Evolutionary conservation across 495 filamentous ascomycete species (phyloP), one percentile per base, ranked within the genome.

Genomic region (Astrocystis sublimbata): DNA sequence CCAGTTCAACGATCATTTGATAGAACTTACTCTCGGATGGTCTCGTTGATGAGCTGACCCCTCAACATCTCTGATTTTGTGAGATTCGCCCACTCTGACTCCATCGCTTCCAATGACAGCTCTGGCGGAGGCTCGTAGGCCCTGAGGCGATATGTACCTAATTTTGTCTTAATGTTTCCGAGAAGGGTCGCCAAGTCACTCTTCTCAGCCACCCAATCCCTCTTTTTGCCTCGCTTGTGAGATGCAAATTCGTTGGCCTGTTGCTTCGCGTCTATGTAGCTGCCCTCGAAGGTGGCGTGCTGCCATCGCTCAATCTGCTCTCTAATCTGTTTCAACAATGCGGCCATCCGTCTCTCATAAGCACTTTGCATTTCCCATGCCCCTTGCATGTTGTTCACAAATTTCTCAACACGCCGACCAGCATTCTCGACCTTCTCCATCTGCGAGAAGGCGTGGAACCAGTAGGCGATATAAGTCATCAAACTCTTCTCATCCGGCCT

Each of bases 391-490:
- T 94, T 97, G 70, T 90, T 91, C 46, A 98, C 90, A 67, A 98
- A 98, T 78, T 98, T 98, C 79, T 98, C 94, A 2, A 98, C 94
- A 60, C 94, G 85, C 57, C 94, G 85, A 2, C 94, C 94, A 2
- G 96, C 96, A 72, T 98, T 98, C 71, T 98, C 94, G 12, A 98
- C 96, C 64, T 92, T 85, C 75, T 98, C 94, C 85, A 98, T 91
- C 70, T 97, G 92, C 23, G 93, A 97, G 70, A 98, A 98, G 60
- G 94, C 96, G 68, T 98, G 94, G 83, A 98, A 98, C 94, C 96
- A 98, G 75, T 98, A 98, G 61, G 94, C 94, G 65, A 98, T 98
- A 71, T 98, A 98, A 6, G 94, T 98, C 93, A 98, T 98, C 72
- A 98, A 82, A 66, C 90, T 93, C 60, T 92, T 89, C 74, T 98